Percentiles rank a stretch among this genome's conserved stretches.
Conservation (phyloP, 2,329 filamentous ascomycete genomes). For the Ophiostoma sp. region DNA sequence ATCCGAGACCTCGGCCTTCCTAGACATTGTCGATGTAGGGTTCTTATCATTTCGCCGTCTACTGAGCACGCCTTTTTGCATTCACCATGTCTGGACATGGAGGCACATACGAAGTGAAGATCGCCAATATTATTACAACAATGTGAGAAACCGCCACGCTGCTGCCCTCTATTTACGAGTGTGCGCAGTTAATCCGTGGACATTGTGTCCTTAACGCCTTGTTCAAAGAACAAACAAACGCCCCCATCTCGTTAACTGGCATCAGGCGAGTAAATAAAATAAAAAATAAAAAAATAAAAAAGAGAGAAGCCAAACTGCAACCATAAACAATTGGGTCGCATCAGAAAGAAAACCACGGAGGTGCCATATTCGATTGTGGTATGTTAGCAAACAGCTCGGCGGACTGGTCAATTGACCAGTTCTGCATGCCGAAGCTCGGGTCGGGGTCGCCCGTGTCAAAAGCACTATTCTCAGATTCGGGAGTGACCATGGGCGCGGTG, state of each 20-base stretch:
- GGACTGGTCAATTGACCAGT: slow-evolving; percentile 14
- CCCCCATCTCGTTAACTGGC: too few relatives aligned
- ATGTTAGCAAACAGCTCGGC: slow-evolving; percentile 22
- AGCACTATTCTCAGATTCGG: not conserved
- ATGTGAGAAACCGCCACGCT: not conserved
- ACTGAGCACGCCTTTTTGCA: not conserved
- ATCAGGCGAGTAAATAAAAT: not conserved
- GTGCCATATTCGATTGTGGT: slow-evolving; percentile 7
- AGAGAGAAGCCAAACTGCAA: not conserved
- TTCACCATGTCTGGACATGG: not conserved
- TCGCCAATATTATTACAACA: not conserved
- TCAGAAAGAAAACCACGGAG: slow-evolving; percentile 24
- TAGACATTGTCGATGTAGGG: not conserved
- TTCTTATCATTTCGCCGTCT: not conserved
- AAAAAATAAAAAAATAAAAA: not conserved
- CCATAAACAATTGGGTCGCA: not conserved
- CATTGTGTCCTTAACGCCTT: not conserved
- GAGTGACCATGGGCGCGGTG: slow-evolving; percentile 4
- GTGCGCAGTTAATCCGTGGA: not conserved
- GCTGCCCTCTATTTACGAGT: not conserved
- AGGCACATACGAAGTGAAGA: not conserved
- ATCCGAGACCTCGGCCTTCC: not conserved
- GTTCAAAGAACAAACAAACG: not conserved
- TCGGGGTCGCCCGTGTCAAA: not conserved
- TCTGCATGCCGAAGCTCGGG: slow-evolving; percentile 2